Evolutionary conservation across 2,329 filamentous ascomycete species (phyloP).

Genomic region (Hortaea sp.): DNA sequence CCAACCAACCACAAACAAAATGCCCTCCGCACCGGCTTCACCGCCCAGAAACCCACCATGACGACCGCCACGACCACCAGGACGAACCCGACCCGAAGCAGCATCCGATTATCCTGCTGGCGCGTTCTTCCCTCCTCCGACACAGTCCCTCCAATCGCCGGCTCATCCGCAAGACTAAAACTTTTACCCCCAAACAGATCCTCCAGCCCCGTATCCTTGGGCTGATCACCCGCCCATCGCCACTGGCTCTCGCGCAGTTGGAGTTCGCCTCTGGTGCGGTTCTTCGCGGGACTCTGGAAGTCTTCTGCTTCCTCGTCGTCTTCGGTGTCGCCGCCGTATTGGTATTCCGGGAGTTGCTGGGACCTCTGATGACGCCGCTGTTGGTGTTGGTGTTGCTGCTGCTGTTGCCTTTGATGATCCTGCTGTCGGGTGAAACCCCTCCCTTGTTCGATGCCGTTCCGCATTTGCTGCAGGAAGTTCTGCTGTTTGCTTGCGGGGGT

Average conservation of each 20-base stretch:
- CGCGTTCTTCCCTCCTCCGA: not conserved
- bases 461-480: conserved; percentile 41
- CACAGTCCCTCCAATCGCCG: not conserved
- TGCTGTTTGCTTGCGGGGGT: conserved; percentile 36
- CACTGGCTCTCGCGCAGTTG: conserved; percentile 11
- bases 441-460: conserved; percentile 13
- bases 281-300: conserved; percentile 10
- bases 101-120: not conserved
- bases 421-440: conserved; percentile 6
- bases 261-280: conserved; percentile 11
- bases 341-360: not conserved
- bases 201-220: conserved; percentile 13
- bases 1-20: conserved; percentile 9
- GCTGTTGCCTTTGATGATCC: not conserved
- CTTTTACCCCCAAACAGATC: conserved; percentile 15
- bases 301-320: conserved; percentile 1
- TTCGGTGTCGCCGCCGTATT: not conserved
- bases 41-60: conserved; percentile 2
- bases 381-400: not conserved
- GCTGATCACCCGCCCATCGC: conserved; percentile 7
- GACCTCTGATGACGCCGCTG: not conserved
- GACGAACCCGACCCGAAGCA: not conserved
- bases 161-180: conserved; percentile 12
- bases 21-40: conserved; percentile 3
- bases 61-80: conserved; percentile 3